A percentile compares a stretch with the other conserved stretches of the same genome.
phyloP scores from a whole-genome alignment of 306 rosid genomes.

The Ormosia semicastrata region DNA sequence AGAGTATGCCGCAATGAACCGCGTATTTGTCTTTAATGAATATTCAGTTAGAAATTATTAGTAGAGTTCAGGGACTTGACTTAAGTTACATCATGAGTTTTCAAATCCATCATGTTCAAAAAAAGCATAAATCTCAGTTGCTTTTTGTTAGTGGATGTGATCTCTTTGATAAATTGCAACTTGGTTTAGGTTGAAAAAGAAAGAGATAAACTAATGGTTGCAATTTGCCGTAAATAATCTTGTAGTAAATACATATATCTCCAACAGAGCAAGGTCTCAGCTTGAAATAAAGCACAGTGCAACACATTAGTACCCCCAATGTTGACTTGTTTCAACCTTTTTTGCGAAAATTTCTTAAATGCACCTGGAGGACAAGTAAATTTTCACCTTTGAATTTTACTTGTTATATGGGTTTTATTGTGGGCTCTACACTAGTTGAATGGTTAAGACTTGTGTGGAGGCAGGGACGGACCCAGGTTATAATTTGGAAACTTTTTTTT shows the following conservation, averaged over 20 bases:
- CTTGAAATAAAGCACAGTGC: neutral
- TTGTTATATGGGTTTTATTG: too few species aligned
- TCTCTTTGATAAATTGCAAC: neutral
- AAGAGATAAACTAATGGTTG: neutral
- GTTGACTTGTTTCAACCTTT: conserved; percentile 13
- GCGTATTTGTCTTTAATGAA: neutral
- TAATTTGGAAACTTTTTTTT: too few species aligned
- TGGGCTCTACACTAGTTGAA: too few species aligned
- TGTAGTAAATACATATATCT: neutral
- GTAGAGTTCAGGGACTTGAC: neutral
- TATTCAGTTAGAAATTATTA: neutral
- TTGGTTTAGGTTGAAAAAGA: neutral
- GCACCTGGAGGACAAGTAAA: too few species aligned
- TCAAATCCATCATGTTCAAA: neutral
- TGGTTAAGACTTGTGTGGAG: too few species aligned
- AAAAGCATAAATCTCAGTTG: neutral
- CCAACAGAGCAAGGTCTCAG: neutral
- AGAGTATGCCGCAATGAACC: neutral
- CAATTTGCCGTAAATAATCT: neutral
- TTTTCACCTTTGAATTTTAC: too few species aligned
- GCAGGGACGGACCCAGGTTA: too few species aligned
- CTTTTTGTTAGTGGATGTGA: conserved; percentile 7
- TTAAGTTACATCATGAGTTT: neutral
- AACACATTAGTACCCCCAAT: conserved; percentile 7
- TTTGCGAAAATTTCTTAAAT: too few species aligned